Conservation (phyloP, 1,139 yeast genomes). For the Scheffersomyces stambukii region DNA sequence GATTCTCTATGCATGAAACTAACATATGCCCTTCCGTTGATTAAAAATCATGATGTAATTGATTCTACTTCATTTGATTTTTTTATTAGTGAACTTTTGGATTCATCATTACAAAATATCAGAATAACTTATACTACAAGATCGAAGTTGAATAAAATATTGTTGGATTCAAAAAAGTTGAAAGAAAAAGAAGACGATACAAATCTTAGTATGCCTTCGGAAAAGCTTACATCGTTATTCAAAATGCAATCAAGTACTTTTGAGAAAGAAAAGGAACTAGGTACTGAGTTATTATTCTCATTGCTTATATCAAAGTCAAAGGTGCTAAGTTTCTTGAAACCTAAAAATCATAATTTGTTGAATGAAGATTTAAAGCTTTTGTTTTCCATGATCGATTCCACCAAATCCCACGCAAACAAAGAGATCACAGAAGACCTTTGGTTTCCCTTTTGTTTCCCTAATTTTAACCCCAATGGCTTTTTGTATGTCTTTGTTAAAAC, state of each 20-base stretch:
- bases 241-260: too few relatives aligned
- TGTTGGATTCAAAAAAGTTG: too few relatives aligned
- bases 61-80: constrained; percentile 17
- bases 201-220: constrained; percentile 7
- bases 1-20: constrained; percentile 59
- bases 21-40: constrained; percentile 26
- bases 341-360: constrained; percentile 28
- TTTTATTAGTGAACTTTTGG: constrained; percentile 25
- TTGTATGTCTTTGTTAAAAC: constrained; percentile 74
- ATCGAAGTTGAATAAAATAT: constrained; percentile 24
- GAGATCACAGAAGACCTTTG: constrained; percentile 65
- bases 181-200: too few relatives aligned
- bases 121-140: constrained; percentile 33
- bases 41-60: constrained; percentile 3
- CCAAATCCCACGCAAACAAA: constrained; percentile 10
- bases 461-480: constrained; percentile 85
- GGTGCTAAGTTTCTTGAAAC: constrained; percentile 30
- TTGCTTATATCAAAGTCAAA: constrained; percentile 19
- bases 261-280: constrained; percentile 4
- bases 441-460: constrained; percentile 91
- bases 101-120: constrained; percentile 26
- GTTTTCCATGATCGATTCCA: constrained; percentile 25
- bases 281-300: constrained; percentile 34
- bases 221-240: constrained; percentile 1
- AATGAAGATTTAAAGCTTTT: constrained; percentile 31